These are phyloP conservation scores for Hemerocallis citrina DNA, from an alignment of 106 monocot species.

Conservation along the genomic window DNA sequence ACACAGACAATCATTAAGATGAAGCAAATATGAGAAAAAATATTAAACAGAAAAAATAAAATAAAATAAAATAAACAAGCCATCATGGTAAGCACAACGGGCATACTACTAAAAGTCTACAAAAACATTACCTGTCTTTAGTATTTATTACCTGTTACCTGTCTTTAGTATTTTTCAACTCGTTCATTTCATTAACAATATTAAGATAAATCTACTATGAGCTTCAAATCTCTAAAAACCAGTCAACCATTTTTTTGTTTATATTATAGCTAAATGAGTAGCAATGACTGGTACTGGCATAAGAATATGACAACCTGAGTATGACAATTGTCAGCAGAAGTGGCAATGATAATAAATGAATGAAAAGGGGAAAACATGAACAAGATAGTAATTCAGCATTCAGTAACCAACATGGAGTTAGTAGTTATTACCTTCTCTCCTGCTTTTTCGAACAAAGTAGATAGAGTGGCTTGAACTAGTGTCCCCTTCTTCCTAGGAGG, in stretches of 20 bases:
- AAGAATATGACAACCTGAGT: neutral
- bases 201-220: neutral
- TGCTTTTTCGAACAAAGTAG: conserved; percentile 61
- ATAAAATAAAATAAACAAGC: neutral
- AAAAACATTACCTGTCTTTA: neutral
- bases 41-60: neutral
- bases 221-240: neutral
- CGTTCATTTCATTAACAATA: too few species aligned
- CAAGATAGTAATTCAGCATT: neutral
- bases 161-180: too few species aligned
- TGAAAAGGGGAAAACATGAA: neutral
- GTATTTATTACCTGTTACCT: too few species aligned
- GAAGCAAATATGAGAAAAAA: too few species aligned
- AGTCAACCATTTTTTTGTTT: neutral
- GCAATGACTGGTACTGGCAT: neutral
- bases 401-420: conserved; percentile 4
- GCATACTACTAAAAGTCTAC: neutral
- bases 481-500: conserved; percentile 33
- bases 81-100: too few species aligned
- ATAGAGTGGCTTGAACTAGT: conserved; percentile 65
- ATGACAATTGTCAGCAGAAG: neutral
- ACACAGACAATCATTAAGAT: too few species aligned
- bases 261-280: neutral
- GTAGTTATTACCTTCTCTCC: conserved; percentile 41
- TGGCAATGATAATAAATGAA: neutral